Base-by-base conservation (phyloP, 768 basidiomycete genomes). In the Suillus brevipes region DNA sequence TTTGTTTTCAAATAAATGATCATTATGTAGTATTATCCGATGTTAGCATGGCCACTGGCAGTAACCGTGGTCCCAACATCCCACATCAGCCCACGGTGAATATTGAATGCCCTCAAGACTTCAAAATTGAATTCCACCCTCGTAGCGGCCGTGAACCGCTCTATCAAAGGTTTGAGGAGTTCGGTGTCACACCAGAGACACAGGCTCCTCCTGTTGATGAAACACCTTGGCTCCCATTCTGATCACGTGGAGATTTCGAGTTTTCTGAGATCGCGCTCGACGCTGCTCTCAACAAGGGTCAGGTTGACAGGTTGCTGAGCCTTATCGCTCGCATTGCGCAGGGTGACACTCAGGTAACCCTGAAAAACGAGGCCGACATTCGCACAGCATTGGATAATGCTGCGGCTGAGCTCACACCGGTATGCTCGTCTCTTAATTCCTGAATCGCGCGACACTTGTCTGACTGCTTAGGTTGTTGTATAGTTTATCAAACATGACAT, bases 111-210 rank as follows among this genome's bases (percentile, higher is more conserved):
- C 45, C 45, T 47, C 20, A 47, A n/a, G 55, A 66, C 5, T 68
- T 77, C 67, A 70, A 69, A 62, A 71, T 66, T 1, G 66, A 75
- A 47, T 76, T 68, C 52, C 75, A 78, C 62, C 72, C 70, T 8
- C 47, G 58, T 25, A 71, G 70, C 66, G 56, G 66, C 10, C 42
- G 37, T 14, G 49, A 62, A 4, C 31, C 64, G 1, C 53, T 59
- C 4, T 63, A 70, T 31, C 56, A 69, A 20, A 61, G 45, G 18
- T 73, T 71, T 45, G 61, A 67, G 12, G 65, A 73, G 20, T 72
- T 71, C 47, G 28, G 36, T 6, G 14, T 38, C 34, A 37, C 6
- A 40, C 23, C 43, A 18, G 40, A 20, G 12, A 20, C 18, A n/a
- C 45, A 23, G n/a, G 45, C 45, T 4, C 45, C 20, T 47, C 45